These are phyloP conservation scores for Dactylonectria estremocensis DNA, from an alignment of 2,329 filamentous ascomycete genomes.

Conservation along the genomic window DNA sequence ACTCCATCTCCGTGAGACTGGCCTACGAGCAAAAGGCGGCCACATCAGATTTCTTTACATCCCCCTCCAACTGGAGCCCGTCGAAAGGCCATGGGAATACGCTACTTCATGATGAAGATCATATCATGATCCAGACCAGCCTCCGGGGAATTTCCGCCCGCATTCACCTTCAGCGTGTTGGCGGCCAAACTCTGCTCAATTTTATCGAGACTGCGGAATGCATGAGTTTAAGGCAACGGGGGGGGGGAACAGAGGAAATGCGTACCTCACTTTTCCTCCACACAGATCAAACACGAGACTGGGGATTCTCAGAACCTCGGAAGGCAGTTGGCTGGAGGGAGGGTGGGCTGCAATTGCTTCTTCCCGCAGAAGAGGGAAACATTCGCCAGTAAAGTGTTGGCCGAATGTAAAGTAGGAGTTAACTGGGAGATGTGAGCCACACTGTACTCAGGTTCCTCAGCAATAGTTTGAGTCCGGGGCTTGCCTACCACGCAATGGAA, in stretches of 20 bases:
- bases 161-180: slow-evolving; percentile 36
- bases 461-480: slow-evolving; percentile 20
- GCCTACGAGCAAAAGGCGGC: slow-evolving; percentile 43
- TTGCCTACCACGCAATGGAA: slow-evolving; percentile 45
- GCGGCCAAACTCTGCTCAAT: slow-evolving; percentile 44
- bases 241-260: not conserved
- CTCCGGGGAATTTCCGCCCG: slow-evolving; percentile 35
- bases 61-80: slow-evolving; percentile 44
- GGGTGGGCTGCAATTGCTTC: slow-evolving; percentile 43
- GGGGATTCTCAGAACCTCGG: slow-evolving; percentile 42
- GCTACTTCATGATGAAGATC: slow-evolving; percentile 48
- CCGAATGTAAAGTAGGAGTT: slow-evolving; percentile 48
- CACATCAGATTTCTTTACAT: slow-evolving; percentile 47
- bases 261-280: slow-evolving; percentile 45
- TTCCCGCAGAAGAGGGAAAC: slow-evolving; percentile 44
- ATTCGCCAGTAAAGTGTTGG: slow-evolving; percentile 47
- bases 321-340: slow-evolving; percentile 40
- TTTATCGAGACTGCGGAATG: slow-evolving; percentile 38
- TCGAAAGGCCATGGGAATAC: slow-evolving; percentile 28
- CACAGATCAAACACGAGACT: slow-evolving; percentile 45
- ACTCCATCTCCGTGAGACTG: slow-evolving; percentile 46
- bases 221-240: slow-evolving; percentile 29
- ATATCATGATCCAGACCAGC: slow-evolving; percentile 44
- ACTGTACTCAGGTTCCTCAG: slow-evolving; percentile 21
- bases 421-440: slow-evolving; percentile 36